phyloP scores from a whole-genome alignment of 495 filamentous ascomycete genomes.

The Daldinia concentrica region DNA sequence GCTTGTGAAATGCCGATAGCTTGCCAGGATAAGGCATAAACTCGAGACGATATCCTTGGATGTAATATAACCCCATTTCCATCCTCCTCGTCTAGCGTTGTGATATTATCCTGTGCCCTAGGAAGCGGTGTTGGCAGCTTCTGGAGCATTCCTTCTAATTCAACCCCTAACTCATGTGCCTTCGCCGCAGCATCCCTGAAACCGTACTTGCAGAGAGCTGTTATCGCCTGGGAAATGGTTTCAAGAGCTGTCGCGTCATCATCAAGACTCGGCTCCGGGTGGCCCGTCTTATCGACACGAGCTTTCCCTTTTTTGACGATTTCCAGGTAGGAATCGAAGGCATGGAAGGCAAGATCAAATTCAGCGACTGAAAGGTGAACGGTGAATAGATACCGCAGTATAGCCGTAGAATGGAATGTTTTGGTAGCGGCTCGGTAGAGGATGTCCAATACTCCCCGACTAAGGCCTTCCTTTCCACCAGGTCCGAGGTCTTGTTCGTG shows the following conservation, averaged over 20 bases:
- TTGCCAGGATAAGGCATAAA: constrained; percentile 75
- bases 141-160: constrained; percentile 70
- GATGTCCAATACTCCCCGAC: constrained; percentile 79
- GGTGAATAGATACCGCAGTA: constrained; percentile 87
- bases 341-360: constrained; percentile 84
- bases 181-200: constrained; percentile 77
- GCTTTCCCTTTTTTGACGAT: constrained; percentile 84
- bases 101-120: constrained; percentile 34
- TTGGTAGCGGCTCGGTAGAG: constrained; percentile 88
- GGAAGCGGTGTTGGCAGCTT: constrained; percentile 43
- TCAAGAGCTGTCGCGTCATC: constrained; percentile 75
- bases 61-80: constrained; percentile 51
- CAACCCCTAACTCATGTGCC: constrained; percentile 70
- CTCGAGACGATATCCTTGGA: constrained; percentile 57
- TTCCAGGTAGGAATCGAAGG: constrained; percentile 89
- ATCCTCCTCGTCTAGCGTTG: constrained; percentile 45
- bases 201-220: constrained; percentile 83
- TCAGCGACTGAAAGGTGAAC: constrained; percentile 87
- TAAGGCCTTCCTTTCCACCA: constrained; percentile 76
- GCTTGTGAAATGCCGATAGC: constrained; percentile 85
- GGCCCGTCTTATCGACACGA: constrained; percentile 78
- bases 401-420: constrained; percentile 90
- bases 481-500: constrained; percentile 78
- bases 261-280: constrained; percentile 76
- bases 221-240: constrained; percentile 80